A percentile compares a stretch with the other conserved stretches of the same genome.
These are phyloP conservation scores for Chytriomyces confervae DNA, from an alignment of 192 early-diverging fungal genomes.

Conservation along the genomic window DNA sequence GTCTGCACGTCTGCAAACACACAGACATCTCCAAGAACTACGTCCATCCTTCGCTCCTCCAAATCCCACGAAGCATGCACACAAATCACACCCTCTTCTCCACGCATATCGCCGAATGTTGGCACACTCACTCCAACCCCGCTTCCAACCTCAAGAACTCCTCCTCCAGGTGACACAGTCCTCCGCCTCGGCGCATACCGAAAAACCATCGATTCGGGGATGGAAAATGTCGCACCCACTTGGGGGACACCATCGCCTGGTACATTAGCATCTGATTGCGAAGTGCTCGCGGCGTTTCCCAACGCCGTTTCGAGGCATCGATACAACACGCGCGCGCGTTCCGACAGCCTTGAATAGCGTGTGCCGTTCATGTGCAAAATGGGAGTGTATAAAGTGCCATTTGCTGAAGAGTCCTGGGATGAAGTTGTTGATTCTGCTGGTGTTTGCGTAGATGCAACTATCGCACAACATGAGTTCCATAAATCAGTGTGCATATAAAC, in stretches of 20 bases:
- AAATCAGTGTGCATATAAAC: too few species aligned
- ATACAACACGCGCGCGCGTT: not conserved
- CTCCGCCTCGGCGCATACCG: not conserved
- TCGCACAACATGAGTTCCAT: not conserved
- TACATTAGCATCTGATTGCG: not conserved
- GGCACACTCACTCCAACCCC: too few species aligned
- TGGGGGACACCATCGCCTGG: not conserved
- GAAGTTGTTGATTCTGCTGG: not conserved
- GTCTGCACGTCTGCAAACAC: not conserved
- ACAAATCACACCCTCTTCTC: not conserved
- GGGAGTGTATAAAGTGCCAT: not conserved
- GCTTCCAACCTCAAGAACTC: too few species aligned
- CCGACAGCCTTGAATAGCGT: not conserved
- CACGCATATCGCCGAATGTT: not conserved
- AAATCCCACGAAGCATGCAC: slow-evolving; percentile 1
- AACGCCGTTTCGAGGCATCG: too few species aligned
- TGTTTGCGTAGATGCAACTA: not conserved
- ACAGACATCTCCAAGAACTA: not conserved
- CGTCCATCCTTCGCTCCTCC: not conserved
- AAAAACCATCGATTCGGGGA: not conserved
- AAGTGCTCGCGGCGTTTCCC: not conserved
- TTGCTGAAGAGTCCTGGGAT: not conserved
- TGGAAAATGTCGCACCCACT: not conserved
- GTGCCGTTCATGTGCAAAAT: not conserved
- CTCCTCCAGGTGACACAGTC: too few species aligned